These are phyloP conservation scores for Alternaria incomplexa DNA, from an alignment of 2,329 filamentous ascomycete genomes.

Conservation along the genomic window DNA sequence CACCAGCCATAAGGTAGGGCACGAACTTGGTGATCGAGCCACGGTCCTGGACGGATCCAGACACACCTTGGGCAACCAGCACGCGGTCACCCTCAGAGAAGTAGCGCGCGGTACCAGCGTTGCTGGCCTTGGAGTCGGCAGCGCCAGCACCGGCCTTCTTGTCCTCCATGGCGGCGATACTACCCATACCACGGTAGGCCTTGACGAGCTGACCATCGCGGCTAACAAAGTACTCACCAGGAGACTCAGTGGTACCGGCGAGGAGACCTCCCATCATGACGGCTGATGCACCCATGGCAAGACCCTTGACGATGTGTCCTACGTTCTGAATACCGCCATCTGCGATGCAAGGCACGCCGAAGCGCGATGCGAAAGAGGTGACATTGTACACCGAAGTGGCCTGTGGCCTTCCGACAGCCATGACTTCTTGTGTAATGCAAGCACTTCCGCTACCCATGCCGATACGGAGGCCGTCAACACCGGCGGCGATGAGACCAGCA, in stretches of 20 bases:
- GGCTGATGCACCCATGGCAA: conserved; percentile 90
- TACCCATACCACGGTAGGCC: conserved; percentile 98
- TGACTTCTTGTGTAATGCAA: conserved; percentile 99
- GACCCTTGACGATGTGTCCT: conserved; percentile 97
- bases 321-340: conserved; percentile 98
- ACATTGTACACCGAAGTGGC: conserved; percentile 92
- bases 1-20: conserved; percentile 90
- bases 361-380: conserved; percentile 84
- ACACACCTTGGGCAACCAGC: conserved; percentile 95
- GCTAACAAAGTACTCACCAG: conserved; percentile 94
- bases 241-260: conserved; percentile 95
- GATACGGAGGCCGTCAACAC: conserved; percentile 94
- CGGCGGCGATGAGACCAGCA: conserved; percentile 87
- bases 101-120: conserved; percentile 95
- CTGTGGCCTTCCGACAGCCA: conserved; percentile 97
- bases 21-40: conserved; percentile 93
- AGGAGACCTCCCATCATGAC: conserved; percentile 99
- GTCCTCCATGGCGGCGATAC: conserved; percentile 99
- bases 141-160: conserved; percentile 84
- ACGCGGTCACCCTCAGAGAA: conserved; percentile 97
- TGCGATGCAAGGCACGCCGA: conserved; percentile 96
- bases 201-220: conserved; percentile 98
- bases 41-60: conserved; percentile 80
- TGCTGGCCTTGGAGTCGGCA: conserved; percentile 73
- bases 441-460: conserved; percentile 98